phyloP scores from a whole-genome alignment of 2,329 filamentous ascomycete species.

The Sarocladium kiliense region DNA sequence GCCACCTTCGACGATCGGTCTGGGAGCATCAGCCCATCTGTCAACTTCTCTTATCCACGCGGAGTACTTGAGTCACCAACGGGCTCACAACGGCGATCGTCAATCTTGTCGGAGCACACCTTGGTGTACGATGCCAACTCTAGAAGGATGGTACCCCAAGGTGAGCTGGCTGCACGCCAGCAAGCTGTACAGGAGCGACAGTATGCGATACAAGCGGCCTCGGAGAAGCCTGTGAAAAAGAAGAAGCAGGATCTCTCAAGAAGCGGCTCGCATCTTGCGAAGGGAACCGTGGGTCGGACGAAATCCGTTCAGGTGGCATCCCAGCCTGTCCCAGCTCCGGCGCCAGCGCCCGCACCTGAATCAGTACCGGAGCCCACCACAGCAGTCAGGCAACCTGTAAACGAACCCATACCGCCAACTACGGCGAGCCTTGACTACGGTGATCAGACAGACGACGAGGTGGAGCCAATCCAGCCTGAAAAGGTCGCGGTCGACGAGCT shows the following conservation, averaged over 20 bases:
- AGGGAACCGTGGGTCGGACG: conserved; percentile 48
- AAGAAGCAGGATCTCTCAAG: conserved; percentile 31
- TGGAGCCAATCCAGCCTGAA: neutral
- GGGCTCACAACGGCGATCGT: conserved; percentile 10
- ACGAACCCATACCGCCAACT: neutral
- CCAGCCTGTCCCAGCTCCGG: conserved; percentile 31
- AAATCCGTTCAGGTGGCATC: conserved; percentile 14
- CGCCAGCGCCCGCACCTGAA: conserved; percentile 31
- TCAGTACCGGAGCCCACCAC: conserved; percentile 11
- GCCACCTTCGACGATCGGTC: conserved; percentile 29
- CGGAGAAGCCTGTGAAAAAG: conserved; percentile 35
- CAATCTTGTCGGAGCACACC: conserved; percentile 29
- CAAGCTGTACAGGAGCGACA: conserved; percentile 36
- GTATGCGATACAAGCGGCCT: conserved; percentile 32
- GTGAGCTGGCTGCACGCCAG: conserved; percentile 36
- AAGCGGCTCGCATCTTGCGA: conserved; percentile 40
- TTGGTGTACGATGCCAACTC: conserved; percentile 64
- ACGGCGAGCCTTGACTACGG: neutral
- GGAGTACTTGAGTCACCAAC: conserved; percentile 34
- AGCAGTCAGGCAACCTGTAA: neutral
- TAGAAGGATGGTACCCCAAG: conserved; percentile 50
- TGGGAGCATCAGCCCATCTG: conserved; percentile 45
- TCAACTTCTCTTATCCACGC: conserved; percentile 57
- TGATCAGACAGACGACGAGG: neutral
- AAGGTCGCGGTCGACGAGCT: conserved; percentile 2